Base-by-base conservation (phyloP, 768 basidiomycete species). In the Leccinum disarticulatum region DNA sequence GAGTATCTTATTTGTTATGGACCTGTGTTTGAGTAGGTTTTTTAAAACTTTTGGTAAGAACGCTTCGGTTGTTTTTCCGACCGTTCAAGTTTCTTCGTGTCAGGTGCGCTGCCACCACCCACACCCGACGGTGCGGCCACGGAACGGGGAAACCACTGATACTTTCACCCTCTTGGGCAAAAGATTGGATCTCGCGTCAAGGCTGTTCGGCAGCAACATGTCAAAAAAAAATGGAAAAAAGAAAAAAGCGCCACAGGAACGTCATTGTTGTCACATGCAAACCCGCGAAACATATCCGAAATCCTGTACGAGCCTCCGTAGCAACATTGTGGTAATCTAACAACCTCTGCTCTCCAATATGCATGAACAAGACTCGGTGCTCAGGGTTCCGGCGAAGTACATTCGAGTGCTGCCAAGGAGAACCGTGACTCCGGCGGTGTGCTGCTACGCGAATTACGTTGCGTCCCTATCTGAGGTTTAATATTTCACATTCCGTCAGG, bases 1-100 rank as follows among this genome's bases (percentile, higher is more conserved):
- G 65, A 72, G 65, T 73, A 73, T 73, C 56, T 73, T 73, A 67
- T 67, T 66, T 52, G 62, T 28, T 60, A 55, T 22, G 48, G 35
- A 52, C 38, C 38, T 38, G 7, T 61, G 50, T 54, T 64, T 27
- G 48, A 49, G 48, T 27, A 52, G 63, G 35, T 22, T 55, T 55
- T n/a, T n/a, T 41, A 10, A 6, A 50, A 52, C 13, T 35, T 33
- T 13, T 58, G 61, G 61, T 58, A 46, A 3, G 61, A 56, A 56
- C 31, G 33, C 25, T 28, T 33, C 30, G 46, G 48, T 33, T 51
- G 14, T 31, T 17, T 52, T 38, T 50, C 56, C 35, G 41, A 35
- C 43, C 19, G 33, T 53, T 61, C 46, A 41, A 15, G 33, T 52
- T 47, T 36, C 36, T 33, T 38, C 25, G 55, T 50, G 43, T 54